These are phyloP conservation scores for Nakaseomyces kungkrabaensis DNA, from an alignment of 1,139 yeast species.

Conservation along the genomic window DNA sequence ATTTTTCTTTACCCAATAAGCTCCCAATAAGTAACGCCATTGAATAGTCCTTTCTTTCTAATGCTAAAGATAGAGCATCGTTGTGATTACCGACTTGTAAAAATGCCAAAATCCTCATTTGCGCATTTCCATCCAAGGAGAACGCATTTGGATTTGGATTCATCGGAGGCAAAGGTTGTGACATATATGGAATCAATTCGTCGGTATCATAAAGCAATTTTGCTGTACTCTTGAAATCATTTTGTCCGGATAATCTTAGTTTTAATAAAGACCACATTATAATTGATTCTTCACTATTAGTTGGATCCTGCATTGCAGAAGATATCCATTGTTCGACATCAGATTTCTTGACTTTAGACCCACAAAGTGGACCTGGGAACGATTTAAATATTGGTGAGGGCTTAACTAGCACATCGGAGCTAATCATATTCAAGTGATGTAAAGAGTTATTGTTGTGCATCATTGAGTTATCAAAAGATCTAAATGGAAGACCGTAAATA, in stretches of 20 bases:
- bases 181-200: conserved; percentile 17
- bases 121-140: conserved; percentile 19
- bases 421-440: conserved; percentile 29
- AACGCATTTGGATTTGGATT: conserved; percentile 15
- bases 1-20: conserved; percentile 50
- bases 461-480: conserved; percentile 9
- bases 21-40: conserved; percentile 66
- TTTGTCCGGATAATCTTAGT: conserved; percentile 14
- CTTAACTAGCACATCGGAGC: conserved; percentile 28
- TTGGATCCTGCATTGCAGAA: conserved; percentile 7
- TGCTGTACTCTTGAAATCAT: conserved; percentile 19
- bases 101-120: conserved; percentile 21
- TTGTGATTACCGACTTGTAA: conserved; percentile 57
- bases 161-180: conserved; percentile 14
- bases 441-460: conserved; percentile 12
- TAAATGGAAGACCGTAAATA: conserved; percentile 38
- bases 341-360: conserved; percentile 20
- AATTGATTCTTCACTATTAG: conserved; percentile 8
- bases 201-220: conserved; percentile 24
- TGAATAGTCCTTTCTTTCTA: conserved; percentile 65
- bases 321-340: conserved; percentile 27
- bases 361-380: conserved; percentile 30
- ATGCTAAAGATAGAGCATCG: conserved; percentile 54
- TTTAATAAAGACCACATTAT: conserved; percentile 18
- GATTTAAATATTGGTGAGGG: conserved; percentile 25